A percentile compares a stretch with the other conserved stretches of the same genome.
These are phyloP conservation scores for Nemania abortiva DNA, from an alignment of 2,329 filamentous ascomycete species.

Conservation along the genomic window DNA sequence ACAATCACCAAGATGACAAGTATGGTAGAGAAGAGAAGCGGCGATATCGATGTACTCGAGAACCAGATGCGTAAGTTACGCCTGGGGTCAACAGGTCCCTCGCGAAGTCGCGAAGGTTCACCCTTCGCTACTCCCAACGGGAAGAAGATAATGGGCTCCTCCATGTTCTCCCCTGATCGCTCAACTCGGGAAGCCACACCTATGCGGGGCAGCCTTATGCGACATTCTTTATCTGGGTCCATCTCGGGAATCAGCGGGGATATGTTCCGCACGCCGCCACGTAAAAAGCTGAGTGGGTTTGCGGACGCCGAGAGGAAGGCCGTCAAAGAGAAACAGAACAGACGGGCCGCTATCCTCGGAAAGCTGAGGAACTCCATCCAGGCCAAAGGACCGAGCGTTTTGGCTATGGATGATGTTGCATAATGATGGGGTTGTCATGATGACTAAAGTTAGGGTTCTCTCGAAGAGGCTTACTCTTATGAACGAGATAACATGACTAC, in stretches of 20 bases:
- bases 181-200: slow-evolving; percentile 54
- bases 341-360: slow-evolving; percentile 64
- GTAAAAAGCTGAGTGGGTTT: slow-evolving; percentile 73
- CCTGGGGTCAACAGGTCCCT: slow-evolving; percentile 60
- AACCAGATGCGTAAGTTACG: slow-evolving; percentile 82
- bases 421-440: slow-evolving; percentile 42
- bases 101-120: slow-evolving; percentile 58
- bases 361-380: slow-evolving; percentile 64
- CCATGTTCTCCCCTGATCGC: slow-evolving; percentile 56
- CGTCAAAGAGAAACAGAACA: slow-evolving; percentile 66
- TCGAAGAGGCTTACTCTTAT: not conserved
- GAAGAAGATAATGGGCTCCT: slow-evolving; percentile 43
- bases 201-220: slow-evolving; percentile 54
- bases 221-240: slow-evolving; percentile 58
- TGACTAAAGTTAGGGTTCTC: not conserved
- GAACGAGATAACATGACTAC: not conserved
- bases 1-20: slow-evolving; percentile 93
- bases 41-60: slow-evolving; percentile 91
- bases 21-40: slow-evolving; percentile 91
- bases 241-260: slow-evolving; percentile 52
- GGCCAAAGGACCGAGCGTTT: slow-evolving; percentile 63
- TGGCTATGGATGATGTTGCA: slow-evolving; percentile 63
- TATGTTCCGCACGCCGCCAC: slow-evolving; percentile 59
- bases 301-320: slow-evolving; percentile 69
- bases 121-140: slow-evolving; percentile 55